Percentiles rank a stretch among this genome's conserved stretches.
Evolutionary conservation across 495 filamentous ascomycete genomes (phyloP).

Genomic region (Xylaria curta): DNA sequence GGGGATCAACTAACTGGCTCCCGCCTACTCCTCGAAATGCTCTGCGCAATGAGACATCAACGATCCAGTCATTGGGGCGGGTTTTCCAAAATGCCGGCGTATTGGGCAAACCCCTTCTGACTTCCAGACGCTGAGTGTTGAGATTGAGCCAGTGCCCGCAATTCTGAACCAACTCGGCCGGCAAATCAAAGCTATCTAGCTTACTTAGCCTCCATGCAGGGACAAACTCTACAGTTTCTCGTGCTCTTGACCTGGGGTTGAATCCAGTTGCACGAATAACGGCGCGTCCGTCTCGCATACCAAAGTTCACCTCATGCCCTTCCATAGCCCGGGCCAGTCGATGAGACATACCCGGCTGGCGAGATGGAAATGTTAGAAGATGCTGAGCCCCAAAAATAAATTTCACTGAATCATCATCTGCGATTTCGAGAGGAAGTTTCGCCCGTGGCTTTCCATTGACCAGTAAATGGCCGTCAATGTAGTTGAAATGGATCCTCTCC

Average conservation of each 20-base stretch:
- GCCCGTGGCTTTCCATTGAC: constrained; percentile 51
- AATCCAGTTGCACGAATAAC: constrained; percentile 45
- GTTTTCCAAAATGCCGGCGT: constrained; percentile 49
- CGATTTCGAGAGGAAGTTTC: constrained; percentile 53
- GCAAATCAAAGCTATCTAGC: constrained; percentile 52
- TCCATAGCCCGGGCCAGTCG: constrained; percentile 38
- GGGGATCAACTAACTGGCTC: constrained; percentile 37
- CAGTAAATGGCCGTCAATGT: constrained; percentile 56
- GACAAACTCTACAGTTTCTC: constrained; percentile 45
- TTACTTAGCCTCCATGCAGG: constrained; percentile 38
- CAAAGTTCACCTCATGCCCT: constrained; percentile 56
- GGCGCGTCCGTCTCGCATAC: constrained; percentile 44
- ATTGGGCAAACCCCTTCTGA: constrained; percentile 44
- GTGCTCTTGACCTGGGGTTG: background rate
- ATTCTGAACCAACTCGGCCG: constrained; percentile 51
- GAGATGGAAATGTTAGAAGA: constrained; percentile 54
- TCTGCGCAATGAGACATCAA: constrained; percentile 34
- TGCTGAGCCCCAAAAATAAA: constrained; percentile 58
- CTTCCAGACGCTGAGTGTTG: constrained; percentile 52
- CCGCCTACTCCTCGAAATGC: constrained; percentile 30
- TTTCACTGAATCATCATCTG: constrained; percentile 43
- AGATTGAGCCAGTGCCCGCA: constrained; percentile 68
- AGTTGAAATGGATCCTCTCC: constrained; percentile 50
- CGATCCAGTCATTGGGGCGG: constrained; percentile 36
- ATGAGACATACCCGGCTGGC: constrained; percentile 54